These are phyloP conservation scores for Lunularia cruciata DNA, from an alignment of 225 moss, liverwort and hornwort species.

Conservation along the genomic window DNA sequence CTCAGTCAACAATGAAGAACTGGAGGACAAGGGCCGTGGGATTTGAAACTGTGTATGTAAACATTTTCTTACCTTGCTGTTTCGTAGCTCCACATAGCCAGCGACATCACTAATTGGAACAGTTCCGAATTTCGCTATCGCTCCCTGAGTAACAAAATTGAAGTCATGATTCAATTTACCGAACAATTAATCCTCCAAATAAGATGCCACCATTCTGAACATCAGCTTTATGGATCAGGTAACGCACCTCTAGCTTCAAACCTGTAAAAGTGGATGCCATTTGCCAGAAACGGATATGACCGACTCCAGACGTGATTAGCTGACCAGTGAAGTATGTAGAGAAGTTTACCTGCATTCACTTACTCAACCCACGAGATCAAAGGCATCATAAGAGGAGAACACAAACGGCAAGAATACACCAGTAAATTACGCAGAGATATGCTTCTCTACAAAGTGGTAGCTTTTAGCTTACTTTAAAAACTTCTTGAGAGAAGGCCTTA, in stretches of 20 bases:
- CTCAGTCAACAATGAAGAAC: too few relatives aligned
- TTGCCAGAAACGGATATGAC: slow-evolving; percentile 96
- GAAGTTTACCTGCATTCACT: slow-evolving; percentile 62
- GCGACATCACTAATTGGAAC: slow-evolving; percentile 97
- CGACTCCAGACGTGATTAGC: slow-evolving; percentile 89
- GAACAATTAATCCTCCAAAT: background rate
- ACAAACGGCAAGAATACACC: background rate
- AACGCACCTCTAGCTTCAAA: slow-evolving; percentile 78
- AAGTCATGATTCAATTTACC: too few relatives aligned
- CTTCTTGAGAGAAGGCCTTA: slow-evolving; percentile 97
- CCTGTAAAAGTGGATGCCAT: slow-evolving; percentile 99
- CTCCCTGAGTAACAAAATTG: slow-evolving; percentile 53
- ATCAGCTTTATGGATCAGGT: background rate
- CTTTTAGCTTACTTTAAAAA: slow-evolving; percentile 72
- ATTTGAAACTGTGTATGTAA: too few relatives aligned
- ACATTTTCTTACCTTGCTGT: slow-evolving; percentile 65
- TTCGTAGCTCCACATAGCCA: slow-evolving; percentile 75
- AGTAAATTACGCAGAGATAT: too few relatives aligned
- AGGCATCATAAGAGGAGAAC: background rate
- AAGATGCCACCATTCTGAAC: background rate
- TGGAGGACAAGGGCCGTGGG: too few relatives aligned
- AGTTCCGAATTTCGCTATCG: slow-evolving; percentile 94
- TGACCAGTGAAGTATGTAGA: slow-evolving; percentile 82
- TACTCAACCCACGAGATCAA: background rate
- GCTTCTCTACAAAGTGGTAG: too few relatives aligned